Percentiles rank a stretch among this genome's conserved stretches.
Conservation (phyloP, 495 filamentous ascomycete species). For the Xylaria cubensis region DNA sequence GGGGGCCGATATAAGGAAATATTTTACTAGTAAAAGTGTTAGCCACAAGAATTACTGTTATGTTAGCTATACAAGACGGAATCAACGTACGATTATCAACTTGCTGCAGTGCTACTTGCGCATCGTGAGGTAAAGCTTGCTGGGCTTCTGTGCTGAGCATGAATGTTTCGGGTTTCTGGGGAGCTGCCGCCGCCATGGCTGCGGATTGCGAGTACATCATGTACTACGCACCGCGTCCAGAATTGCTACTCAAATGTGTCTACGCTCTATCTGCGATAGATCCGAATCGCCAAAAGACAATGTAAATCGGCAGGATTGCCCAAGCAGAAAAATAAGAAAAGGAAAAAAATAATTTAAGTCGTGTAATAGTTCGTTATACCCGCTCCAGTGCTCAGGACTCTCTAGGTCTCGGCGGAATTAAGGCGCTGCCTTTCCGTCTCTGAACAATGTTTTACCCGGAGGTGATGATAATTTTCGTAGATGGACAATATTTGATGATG, state of each 20-base stretch:
- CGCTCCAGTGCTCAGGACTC: slow-evolving; percentile 4
- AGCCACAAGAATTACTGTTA: background rate
- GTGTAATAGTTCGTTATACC: slow-evolving; percentile 32
- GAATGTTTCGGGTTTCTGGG: slow-evolving; percentile 96
- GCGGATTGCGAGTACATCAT: slow-evolving; percentile 62
- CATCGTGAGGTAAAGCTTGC: slow-evolving; percentile 93
- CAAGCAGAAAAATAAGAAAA: slow-evolving; percentile 20
- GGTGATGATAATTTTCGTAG: slow-evolving; percentile 7
- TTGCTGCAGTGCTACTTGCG: slow-evolving; percentile 96
- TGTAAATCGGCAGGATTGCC: background rate
- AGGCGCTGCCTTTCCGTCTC: slow-evolving; percentile 37
- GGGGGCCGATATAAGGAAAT: slow-evolving; percentile 97
- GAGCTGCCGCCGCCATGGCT: slow-evolving; percentile 53
- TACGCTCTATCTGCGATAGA: slow-evolving; percentile 19
- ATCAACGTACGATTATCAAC: slow-evolving; percentile 90
- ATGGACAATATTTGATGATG: slow-evolving; percentile 9
- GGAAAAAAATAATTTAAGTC: slow-evolving; percentile 11
- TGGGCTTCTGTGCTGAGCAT: slow-evolving; percentile 97
- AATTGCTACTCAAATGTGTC: slow-evolving; percentile 20
- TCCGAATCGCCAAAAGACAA: slow-evolving; percentile 21
- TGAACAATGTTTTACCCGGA: slow-evolving; percentile 9
- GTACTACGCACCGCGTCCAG: slow-evolving; percentile 33
- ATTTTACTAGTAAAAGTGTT: slow-evolving; percentile 75
- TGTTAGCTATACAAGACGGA: slow-evolving; percentile 31
- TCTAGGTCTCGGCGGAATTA: slow-evolving; percentile 24